Evolutionary conservation across 306 rosid genomes (phyloP).

Genomic region (Trifolium repens): DNA sequence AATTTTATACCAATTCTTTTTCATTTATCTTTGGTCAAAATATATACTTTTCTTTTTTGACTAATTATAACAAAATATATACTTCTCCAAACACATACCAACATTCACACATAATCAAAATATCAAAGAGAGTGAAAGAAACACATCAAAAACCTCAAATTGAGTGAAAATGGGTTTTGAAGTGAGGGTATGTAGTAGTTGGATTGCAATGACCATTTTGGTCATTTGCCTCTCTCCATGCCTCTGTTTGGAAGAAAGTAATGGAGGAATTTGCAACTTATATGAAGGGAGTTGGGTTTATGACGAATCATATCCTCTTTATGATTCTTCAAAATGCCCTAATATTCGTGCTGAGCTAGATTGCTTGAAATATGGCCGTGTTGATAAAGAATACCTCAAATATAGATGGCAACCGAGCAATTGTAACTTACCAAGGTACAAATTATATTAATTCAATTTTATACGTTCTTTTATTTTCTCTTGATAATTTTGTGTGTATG

Average conservation of each 20-base stretch:
- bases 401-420: conserved; percentile 67
- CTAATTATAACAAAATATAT: not conserved
- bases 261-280: conserved; percentile 35
- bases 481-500: too few relatives aligned
- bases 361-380: conserved; percentile 62
- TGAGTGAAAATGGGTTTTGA: not conserved
- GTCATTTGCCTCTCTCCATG: not conserved
- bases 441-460: too few relatives aligned
- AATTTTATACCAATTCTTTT: too few relatives aligned
- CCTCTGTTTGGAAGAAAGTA: not conserved
- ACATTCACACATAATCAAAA: not conserved
- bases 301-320: conserved; percentile 62
- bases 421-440: conserved; percentile 66
- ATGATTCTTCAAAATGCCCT: conserved; percentile 56
- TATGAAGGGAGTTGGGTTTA: conserved; percentile 65
- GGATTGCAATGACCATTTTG: conserved; percentile 20
- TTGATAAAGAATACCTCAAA: conserved; percentile 56
- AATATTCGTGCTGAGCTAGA: conserved; percentile 54
- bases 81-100: not conserved
- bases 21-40: too few relatives aligned
- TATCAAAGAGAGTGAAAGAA: too few relatives aligned
- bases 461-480: too few relatives aligned
- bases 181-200: not conserved
- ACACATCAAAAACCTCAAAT: too few relatives aligned
- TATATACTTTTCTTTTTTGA: too few relatives aligned